Evolutionary conservation across 257 asterid genomes (phyloP).

Genomic region (Lycium ferocissimum): DNA sequence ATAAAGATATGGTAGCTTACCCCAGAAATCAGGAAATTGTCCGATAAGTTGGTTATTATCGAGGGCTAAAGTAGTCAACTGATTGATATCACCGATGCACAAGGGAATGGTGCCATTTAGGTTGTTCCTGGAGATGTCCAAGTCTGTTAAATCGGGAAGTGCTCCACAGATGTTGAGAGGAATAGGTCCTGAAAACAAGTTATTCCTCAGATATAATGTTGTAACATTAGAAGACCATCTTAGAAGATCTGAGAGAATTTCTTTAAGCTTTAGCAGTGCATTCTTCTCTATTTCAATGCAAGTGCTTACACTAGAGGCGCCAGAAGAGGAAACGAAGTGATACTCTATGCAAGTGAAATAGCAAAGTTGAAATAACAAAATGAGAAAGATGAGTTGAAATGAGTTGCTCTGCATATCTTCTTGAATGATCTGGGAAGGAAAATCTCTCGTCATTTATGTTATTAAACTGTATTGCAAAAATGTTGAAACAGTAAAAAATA

Average conservation of each 20-base stretch:
- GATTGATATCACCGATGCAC: constrained; percentile 32
- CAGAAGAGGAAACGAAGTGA: neutral
- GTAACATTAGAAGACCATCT: constrained; percentile 42
- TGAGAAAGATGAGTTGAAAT: neutral
- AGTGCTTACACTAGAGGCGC: neutral
- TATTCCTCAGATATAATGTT: constrained; percentile 38
- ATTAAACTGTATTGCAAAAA: no score
- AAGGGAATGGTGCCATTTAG: constrained; percentile 41
- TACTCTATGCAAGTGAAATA: constrained; percentile 4
- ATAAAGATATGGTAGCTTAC: constrained; percentile 31
- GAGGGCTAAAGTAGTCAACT: constrained; percentile 35
- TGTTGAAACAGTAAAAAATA: no score
- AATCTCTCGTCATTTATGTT: no score
- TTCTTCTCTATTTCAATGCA: constrained; percentile 41
- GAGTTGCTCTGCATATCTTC: neutral
- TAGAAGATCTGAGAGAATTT: constrained; percentile 44
- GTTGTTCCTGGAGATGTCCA: constrained; percentile 40
- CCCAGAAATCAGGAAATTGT: constrained; percentile 38
- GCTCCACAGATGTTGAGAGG: constrained; percentile 39
- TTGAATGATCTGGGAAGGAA: neutral
- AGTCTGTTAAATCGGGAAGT: constrained; percentile 36
- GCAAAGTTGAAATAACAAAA: neutral
- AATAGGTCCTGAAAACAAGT: constrained; percentile 45
- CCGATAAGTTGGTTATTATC: constrained; percentile 41
- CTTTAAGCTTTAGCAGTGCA: constrained; percentile 42